Conservation (phyloP, 192 early-diverging fungal species). For the Coemansia pectinata region DNA sequence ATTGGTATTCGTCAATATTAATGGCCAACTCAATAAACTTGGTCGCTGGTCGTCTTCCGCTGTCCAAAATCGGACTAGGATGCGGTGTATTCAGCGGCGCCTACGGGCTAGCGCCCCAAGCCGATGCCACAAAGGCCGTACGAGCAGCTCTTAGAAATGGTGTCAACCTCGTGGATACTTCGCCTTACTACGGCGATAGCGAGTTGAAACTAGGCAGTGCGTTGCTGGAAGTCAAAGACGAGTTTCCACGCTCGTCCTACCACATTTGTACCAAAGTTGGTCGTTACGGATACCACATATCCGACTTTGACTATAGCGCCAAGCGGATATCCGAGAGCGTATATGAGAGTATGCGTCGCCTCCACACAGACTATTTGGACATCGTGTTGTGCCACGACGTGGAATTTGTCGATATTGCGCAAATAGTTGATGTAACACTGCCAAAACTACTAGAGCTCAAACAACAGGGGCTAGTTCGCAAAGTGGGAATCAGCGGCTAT, state of each 20-base stretch:
- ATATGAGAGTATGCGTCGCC: constrained; percentile 59
- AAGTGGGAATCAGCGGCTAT: constrained; percentile 73
- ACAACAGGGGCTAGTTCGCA: constrained; percentile 59
- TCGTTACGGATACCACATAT: constrained; percentile 62
- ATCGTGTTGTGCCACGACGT: constrained; percentile 75
- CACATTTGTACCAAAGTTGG: constrained; percentile 73
- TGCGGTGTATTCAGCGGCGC: constrained; percentile 51
- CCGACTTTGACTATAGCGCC: constrained; percentile 68
- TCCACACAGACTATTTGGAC: constrained; percentile 69
- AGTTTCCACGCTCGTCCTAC: constrained; percentile 67
- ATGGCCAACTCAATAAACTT: constrained; percentile 4
- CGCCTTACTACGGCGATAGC: constrained; percentile 71
- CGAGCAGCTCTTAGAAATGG: constrained; percentile 48
- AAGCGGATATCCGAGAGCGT: constrained; percentile 57
- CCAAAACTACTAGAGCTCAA: constrained; percentile 57
- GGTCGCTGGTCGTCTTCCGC: constrained; percentile 5
- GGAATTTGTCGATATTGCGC: constrained; percentile 66
- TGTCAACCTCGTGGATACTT: constrained; percentile 72
- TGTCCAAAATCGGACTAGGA: constrained; percentile 35
- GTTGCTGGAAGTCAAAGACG: constrained; percentile 42
- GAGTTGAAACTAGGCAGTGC: constrained; percentile 68
- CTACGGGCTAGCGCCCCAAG: constrained; percentile 25
- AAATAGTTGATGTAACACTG: constrained; percentile 59
- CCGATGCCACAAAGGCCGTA: constrained; percentile 6
- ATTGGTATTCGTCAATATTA: neutral